Base-by-base conservation (phyloP, 2,329 filamentous ascomycete genomes). In the Hypoxylon sp. region DNA sequence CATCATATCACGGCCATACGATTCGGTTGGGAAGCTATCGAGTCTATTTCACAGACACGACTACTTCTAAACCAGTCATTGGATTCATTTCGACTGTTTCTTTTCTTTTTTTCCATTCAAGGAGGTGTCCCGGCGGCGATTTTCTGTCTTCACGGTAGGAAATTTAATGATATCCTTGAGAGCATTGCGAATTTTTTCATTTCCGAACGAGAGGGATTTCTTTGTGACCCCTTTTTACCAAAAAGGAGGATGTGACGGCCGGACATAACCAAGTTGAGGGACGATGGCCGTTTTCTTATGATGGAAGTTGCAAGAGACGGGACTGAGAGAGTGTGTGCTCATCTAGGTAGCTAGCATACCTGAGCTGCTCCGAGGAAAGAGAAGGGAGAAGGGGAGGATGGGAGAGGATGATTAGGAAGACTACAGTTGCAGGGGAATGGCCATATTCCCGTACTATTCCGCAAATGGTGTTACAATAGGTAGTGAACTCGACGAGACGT, bases 141-240 rank as follows among this genome's bases (percentile, higher is more conserved):
- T 70, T 66, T 69, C 63, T 70, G 61, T 72, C 56, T 72, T 71
- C 61, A 61, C 52, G 71, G 71, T 68, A 69, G 73, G 69, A 70
- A 71, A 68, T 73, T 74, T 73, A 71, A 75, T 74, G 73, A 74
- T 74, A 75, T 75, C 73, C 73, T 73, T 75, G 61, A 69, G 56
- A 70, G 73, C 72, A 73, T 73, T 71, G 71, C 61, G 63, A 60
- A 34, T 61, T 65, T 45, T 52, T 60, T 63, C 16, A 50, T 51
- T 51, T 61, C 8, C 30, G 27, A 34, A 6, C 11, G 12, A 11
- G 50, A n/a, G 54, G 43, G 43, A 30, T 53, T 41, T 32, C 23
- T 25, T 34, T 27, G 11, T 37, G 37, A 6, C 19, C 29, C 32
- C 23, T 51, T 50, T 47, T 60, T 47, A 50, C n/a, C 4, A 19